phyloP scores from a whole-genome alignment of 768 basidiomycete genomes.

The Termitomyces sp. region DNA sequence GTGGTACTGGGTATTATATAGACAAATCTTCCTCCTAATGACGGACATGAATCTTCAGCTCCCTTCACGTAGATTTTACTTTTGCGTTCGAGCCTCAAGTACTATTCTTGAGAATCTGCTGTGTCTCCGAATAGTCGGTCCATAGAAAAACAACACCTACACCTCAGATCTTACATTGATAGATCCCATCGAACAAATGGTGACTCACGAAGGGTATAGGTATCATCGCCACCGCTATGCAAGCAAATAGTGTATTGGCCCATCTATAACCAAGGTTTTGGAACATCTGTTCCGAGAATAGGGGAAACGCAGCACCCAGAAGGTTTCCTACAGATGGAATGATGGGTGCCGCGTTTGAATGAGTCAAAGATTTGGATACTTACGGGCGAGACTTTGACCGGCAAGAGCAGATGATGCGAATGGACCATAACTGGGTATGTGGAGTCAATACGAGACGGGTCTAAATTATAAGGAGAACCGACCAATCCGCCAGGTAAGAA shows the following conservation, averaged over 20 bases:
- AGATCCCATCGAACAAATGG: background rate
- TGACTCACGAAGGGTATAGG: conserved; percentile 55
- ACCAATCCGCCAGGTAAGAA: conserved; percentile 65
- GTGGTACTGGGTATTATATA: too few relatives aligned
- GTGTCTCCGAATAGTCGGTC: conserved; percentile 33
- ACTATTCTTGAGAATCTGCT: conserved; percentile 40
- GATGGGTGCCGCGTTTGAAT: too few relatives aligned
- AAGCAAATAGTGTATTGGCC: conserved; percentile 56
- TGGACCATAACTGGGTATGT: conserved; percentile 40
- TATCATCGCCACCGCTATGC: conserved; percentile 49
- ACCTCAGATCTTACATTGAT: background rate
- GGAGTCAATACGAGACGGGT: background rate
- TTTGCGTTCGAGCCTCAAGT: conserved; percentile 21
- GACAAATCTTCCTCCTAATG: too few relatives aligned
- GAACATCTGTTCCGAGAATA: conserved; percentile 64
- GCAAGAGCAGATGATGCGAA: conserved; percentile 71
- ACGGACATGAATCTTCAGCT: too few relatives aligned
- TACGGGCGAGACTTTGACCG: conserved; percentile 57
- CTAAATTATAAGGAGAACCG: conserved; percentile 12
- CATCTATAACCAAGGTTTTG: conserved; percentile 51
- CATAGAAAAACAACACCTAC: conserved; percentile 41
- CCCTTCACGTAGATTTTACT: too few relatives aligned
- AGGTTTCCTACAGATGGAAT: conserved; percentile 39
- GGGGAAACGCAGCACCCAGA: conserved; percentile 50
- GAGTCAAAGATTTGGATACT: too few relatives aligned